Percentiles rank a stretch among this genome's conserved stretches.
These are phyloP conservation scores for Hypoxylon sp. DNA, from an alignment of 2,329 filamentous ascomycete species.

Conservation along the genomic window DNA sequence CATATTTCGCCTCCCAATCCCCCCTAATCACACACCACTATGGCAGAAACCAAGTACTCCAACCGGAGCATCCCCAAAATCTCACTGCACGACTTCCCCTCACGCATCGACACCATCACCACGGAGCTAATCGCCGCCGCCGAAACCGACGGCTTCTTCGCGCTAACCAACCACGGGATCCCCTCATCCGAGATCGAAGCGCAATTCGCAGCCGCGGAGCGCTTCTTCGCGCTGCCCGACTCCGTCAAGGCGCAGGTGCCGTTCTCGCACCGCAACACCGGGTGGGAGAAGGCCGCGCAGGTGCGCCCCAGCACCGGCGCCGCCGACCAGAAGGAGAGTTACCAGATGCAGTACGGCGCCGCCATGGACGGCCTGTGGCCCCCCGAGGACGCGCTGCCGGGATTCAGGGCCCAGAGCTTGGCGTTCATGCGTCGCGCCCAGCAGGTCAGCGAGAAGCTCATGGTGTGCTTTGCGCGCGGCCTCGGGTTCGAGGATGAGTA, in stretches of 20 bases:
- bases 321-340: constrained; percentile 72
- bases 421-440: constrained; percentile 70
- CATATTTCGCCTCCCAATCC: background rate
- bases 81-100: constrained; percentile 67
- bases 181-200: constrained; percentile 62
- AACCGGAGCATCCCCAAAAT: constrained; percentile 65
- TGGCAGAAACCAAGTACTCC: constrained; percentile 58
- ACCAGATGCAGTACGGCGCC: constrained; percentile 70
- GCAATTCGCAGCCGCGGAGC: constrained; percentile 65
- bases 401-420: constrained; percentile 62
- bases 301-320: constrained; percentile 71
- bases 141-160: constrained; percentile 74
- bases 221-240: constrained; percentile 69
- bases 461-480: constrained; percentile 71
- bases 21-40: constrained; percentile 22
- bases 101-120: constrained; percentile 68
- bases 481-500: constrained; percentile 70
- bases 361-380: constrained; percentile 69
- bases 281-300: constrained; percentile 73
- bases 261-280: constrained; percentile 69
- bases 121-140: constrained; percentile 66
- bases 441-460: constrained; percentile 67
- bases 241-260: constrained; percentile 67
- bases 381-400: constrained; percentile 61
- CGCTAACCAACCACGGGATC: constrained; percentile 69